phyloP scores from a whole-genome alignment of 192 early-diverging fungal genomes.

The Backusella tarrabulga region DNA sequence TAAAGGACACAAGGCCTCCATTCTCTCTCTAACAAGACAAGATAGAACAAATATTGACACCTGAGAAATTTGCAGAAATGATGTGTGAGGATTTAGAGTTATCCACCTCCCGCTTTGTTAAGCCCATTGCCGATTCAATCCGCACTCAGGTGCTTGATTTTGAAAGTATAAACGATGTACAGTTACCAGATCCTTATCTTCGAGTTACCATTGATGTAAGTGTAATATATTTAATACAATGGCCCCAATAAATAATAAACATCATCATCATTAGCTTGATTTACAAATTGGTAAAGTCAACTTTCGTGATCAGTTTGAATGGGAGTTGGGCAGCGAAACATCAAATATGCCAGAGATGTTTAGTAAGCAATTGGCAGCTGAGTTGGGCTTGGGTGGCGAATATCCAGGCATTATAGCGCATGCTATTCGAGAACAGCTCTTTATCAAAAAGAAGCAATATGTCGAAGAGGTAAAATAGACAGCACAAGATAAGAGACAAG shows the following conservation, averaged over 20 bases:
- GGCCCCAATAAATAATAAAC: no score
- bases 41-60: constrained; percentile 70
- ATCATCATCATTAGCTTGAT: constrained; percentile 55
- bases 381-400: constrained; percentile 79
- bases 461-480: constrained; percentile 39
- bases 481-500: neutral
- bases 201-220: constrained; percentile 52
- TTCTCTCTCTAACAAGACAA: neutral
- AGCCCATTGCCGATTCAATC: constrained; percentile 56
- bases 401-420: constrained; percentile 76
- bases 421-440: constrained; percentile 75
- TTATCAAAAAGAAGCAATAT: constrained; percentile 50
- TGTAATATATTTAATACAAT: neutral
- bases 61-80: constrained; percentile 83
- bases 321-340: constrained; percentile 66
- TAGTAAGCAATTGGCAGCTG: constrained; percentile 59
- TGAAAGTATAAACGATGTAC: constrained; percentile 47
- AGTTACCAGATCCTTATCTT: constrained; percentile 41
- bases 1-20: neutral
- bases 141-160: constrained; percentile 61
- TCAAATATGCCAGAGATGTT: constrained; percentile 69
- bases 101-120: constrained; percentile 44
- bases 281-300: constrained; percentile 80
- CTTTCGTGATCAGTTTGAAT: constrained; percentile 88
- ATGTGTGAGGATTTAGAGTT: constrained; percentile 78